Evolutionary conservation across 495 filamentous ascomycete species (phyloP).

Genomic region (Astrothelium macrocarpum): DNA sequence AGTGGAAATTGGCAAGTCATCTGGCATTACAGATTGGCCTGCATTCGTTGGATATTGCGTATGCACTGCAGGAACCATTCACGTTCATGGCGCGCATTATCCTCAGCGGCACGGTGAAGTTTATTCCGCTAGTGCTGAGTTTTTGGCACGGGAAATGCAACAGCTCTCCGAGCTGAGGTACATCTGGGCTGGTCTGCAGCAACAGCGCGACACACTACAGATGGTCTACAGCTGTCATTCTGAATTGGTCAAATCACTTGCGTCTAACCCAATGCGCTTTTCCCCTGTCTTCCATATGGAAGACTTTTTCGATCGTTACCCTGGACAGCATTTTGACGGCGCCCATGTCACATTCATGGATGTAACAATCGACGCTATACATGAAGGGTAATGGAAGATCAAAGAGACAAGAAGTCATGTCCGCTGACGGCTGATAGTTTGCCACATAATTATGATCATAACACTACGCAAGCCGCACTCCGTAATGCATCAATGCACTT

Average conservation of each 20-base stretch:
- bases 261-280: slow-evolving; percentile 55
- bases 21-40: slow-evolving; percentile 66
- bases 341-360: slow-evolving; percentile 42
- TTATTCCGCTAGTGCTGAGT: slow-evolving; percentile 56
- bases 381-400: slow-evolving; percentile 19
- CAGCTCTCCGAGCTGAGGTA: slow-evolving; percentile 63
- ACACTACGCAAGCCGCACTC: background rate
- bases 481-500: background rate
- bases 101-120: slow-evolving; percentile 55
- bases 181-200: slow-evolving; percentile 66
- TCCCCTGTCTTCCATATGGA: slow-evolving; percentile 73
- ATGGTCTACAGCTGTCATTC: slow-evolving; percentile 61
- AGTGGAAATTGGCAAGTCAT: slow-evolving; percentile 60
- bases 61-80: slow-evolving; percentile 72
- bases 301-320: slow-evolving; percentile 77
- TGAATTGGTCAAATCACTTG: slow-evolving; percentile 61
- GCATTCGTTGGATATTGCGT: slow-evolving; percentile 75
- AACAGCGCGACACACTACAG: slow-evolving; percentile 68
- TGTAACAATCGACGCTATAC: slow-evolving; percentile 23
- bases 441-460: background rate
- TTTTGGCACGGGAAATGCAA: slow-evolving; percentile 66
- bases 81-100: slow-evolving; percentile 77
- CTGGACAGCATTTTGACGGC: slow-evolving; percentile 42
- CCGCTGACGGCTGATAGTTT: background rate
- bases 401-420: background rate